Conservation (phyloP, 2,329 filamentous ascomycete species). For the Salinomyces thailandicus region DNA sequence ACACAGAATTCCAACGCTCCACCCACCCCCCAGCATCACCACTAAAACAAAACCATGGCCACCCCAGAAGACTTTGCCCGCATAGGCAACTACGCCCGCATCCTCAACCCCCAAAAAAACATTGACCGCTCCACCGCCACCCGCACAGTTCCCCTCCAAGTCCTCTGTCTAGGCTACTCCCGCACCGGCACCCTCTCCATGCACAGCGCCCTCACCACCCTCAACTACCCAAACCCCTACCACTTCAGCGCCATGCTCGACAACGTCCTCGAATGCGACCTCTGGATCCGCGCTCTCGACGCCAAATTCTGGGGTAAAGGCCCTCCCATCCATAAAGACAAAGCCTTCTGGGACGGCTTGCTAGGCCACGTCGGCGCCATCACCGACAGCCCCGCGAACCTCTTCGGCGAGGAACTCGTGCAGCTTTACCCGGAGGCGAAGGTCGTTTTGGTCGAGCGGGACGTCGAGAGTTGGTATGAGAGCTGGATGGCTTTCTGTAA, state of each 20-base stretch:
- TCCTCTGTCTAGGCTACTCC: conserved; percentile 15
- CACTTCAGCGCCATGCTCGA: conserved; percentile 12
- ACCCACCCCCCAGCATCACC: neutral
- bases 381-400: conserved; percentile 24
- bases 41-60: conserved; percentile 6
- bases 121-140: conserved; percentile 8
- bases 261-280: conserved; percentile 9
- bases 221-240: conserved; percentile 15
- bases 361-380: conserved; percentile 24
- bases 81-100: conserved; percentile 10
- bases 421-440: conserved; percentile 29
- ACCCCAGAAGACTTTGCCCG: conserved; percentile 10
- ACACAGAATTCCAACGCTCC: too few species aligned
- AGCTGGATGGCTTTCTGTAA: conserved; percentile 2
- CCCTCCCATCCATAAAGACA: conserved; percentile 1
- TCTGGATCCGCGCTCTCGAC: conserved; percentile 8
- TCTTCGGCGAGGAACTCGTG: conserved; percentile 29
- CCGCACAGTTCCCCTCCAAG: conserved; percentile 13
- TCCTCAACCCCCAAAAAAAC: conserved; percentile 8
- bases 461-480: conserved; percentile 12
- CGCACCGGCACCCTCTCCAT: conserved; percentile 18
- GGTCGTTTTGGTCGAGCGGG: conserved; percentile 25
- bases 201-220: conserved; percentile 10
- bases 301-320: conserved; percentile 8
- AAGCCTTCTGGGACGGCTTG: conserved; percentile 22